phyloP scores from a whole-genome alignment of 2,329 filamentous ascomycete species.

The Fusarium anthophilum region DNA sequence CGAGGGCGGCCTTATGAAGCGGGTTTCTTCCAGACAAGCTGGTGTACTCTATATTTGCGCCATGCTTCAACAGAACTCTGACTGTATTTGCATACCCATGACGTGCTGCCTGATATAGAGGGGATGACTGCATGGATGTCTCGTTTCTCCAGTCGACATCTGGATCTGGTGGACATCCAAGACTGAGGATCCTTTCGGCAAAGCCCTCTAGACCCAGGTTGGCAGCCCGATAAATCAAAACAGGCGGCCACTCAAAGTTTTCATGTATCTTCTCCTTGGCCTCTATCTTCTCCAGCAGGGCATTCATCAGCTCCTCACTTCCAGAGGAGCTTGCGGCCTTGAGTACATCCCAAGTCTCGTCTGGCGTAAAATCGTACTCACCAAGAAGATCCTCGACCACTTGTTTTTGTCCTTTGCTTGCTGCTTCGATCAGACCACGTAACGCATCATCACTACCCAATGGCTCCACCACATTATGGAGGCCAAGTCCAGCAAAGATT shows the following conservation, averaged over 20 bases:
- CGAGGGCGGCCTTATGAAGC: not conserved
- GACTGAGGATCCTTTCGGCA: not conserved
- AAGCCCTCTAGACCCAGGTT: not conserved
- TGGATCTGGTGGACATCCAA: not conserved
- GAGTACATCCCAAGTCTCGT: not conserved
- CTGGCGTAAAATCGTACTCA: not conserved
- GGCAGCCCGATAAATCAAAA: not conserved
- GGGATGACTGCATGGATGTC: not conserved
- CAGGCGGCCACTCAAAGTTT: not conserved
- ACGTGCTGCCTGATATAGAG: not conserved
- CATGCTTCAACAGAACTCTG: not conserved
- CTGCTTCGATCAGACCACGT: not conserved
- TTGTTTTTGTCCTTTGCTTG: not conserved
- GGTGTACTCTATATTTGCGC: not conserved
- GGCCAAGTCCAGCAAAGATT: not conserved
- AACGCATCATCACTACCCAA: not conserved
- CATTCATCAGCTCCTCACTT: not conserved
- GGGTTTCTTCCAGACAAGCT: not conserved
- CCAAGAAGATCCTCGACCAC: not conserved
- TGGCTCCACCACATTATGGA: not conserved
- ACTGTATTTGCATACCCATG: not conserved
- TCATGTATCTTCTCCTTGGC: not conserved
- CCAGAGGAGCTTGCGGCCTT: rapidly evolving
- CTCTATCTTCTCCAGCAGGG: not conserved
- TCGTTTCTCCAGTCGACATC: not conserved